These are phyloP conservation scores for Lachnellula suecica DNA, from an alignment of 2,329 filamentous ascomycete species.

Conservation along the genomic window DNA sequence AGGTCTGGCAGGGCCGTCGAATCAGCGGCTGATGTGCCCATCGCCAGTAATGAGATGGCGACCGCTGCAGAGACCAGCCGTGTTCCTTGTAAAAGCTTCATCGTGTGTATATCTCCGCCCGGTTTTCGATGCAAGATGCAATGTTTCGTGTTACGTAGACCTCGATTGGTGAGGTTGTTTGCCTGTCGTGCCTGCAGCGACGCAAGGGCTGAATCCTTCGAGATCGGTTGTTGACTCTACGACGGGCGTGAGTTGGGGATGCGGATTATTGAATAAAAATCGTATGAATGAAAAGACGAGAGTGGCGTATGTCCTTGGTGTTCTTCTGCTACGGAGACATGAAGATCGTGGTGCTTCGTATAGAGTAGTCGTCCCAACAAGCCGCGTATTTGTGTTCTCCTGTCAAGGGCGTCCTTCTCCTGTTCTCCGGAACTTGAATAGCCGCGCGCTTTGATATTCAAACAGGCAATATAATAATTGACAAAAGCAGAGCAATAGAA, in stretches of 20 bases:
- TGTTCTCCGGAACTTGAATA: too few relatives aligned
- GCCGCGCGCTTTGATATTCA: too few relatives aligned
- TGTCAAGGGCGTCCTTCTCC: too few relatives aligned
- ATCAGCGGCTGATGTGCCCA: constrained; percentile 13
- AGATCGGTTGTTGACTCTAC: not conserved
- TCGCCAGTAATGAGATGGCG: constrained; percentile 18
- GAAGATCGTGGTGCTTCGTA: not conserved
- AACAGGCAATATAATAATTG: too few relatives aligned
- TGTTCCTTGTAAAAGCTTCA: constrained; percentile 19
- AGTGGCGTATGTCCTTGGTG: not conserved
- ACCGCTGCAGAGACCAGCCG: constrained; percentile 16
- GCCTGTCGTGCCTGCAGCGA: not conserved
- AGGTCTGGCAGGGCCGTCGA: constrained; percentile 19
- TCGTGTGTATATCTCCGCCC: constrained; percentile 12
- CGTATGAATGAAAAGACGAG: too few relatives aligned
- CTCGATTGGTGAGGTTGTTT: constrained; percentile 2
- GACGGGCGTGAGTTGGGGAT: too few relatives aligned
- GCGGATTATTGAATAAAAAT: not conserved
- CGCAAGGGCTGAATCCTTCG: constrained; percentile 7
- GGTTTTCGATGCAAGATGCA: not conserved
- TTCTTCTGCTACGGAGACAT: not conserved
- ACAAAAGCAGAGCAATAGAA: too few relatives aligned
- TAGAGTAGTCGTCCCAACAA: not conserved
- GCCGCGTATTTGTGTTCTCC: not conserved
- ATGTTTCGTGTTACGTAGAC: not conserved